Evolutionary conservation across 2,329 filamentous ascomycete genomes (phyloP).

Genomic region (Penicillium rolfsii): DNA sequence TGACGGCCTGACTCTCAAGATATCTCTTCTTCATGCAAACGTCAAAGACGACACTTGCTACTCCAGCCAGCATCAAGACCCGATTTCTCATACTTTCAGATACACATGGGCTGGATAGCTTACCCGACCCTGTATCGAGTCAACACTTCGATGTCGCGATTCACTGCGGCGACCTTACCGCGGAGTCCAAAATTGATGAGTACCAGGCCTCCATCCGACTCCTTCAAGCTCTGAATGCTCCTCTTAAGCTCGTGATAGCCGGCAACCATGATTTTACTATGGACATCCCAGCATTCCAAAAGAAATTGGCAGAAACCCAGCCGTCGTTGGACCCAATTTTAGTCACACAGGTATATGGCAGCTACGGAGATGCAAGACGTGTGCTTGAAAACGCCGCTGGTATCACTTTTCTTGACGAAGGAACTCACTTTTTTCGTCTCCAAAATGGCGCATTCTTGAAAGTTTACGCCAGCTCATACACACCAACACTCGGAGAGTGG

Average conservation of each 20-base stretch:
- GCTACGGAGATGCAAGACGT: slow-evolving; percentile 40
- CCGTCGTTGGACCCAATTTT: slow-evolving; percentile 31
- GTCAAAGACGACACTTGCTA: no score
- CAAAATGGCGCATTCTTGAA: slow-evolving; percentile 54
- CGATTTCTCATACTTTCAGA: no score
- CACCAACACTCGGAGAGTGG: slow-evolving; percentile 50
- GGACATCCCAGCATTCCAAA: slow-evolving; percentile 44
- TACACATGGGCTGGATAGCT: no score
- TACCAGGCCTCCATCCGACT: slow-evolving; percentile 44
- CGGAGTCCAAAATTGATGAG: slow-evolving; percentile 19
- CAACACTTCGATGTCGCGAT: slow-evolving; percentile 35
- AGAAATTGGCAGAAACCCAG: slow-evolving; percentile 35
- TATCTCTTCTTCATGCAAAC: no score
- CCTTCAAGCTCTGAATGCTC: slow-evolving; percentile 50
- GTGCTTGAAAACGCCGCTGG: slow-evolving; percentile 48
- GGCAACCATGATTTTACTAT: slow-evolving; percentile 59
- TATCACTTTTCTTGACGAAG: slow-evolving; percentile 57
- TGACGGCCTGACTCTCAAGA: no score
- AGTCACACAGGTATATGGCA: slow-evolving; percentile 44
- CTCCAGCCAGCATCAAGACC: no score
- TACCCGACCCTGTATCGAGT: no score
- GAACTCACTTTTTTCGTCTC: slow-evolving; percentile 53
- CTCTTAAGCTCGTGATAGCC: slow-evolving; percentile 59
- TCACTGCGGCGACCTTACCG: slow-evolving; percentile 23
- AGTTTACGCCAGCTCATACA: slow-evolving; percentile 60